A percentile compares a stretch with the other conserved stretches of the same genome.
Conservation (phyloP, 2,329 filamentous ascomycete species). For the Hypoxylon sp. region DNA sequence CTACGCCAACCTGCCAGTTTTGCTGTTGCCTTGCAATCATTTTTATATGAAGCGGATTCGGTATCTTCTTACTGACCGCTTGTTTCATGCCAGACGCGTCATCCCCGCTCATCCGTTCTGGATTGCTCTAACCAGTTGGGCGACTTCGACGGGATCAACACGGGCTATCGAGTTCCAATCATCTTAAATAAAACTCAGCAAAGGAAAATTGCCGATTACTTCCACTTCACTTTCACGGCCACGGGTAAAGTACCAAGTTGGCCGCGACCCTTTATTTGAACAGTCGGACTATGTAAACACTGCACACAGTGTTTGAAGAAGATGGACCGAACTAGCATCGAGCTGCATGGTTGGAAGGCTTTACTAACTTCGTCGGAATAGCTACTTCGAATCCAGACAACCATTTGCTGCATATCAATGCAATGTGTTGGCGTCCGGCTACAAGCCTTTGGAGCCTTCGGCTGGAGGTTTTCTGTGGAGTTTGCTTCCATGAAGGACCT, state of each 20-base stretch:
- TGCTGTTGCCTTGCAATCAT: neutral
- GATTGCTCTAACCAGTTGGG: constrained; percentile 3
- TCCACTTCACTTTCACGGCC: neutral
- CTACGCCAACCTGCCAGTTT: constrained; percentile 3
- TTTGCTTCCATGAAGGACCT: neutral
- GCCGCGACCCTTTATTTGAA: neutral
- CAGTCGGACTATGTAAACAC: neutral
- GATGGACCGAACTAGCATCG: neutral
- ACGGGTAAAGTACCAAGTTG: neutral
- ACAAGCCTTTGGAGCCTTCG: neutral
- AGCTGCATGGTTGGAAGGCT: neutral
- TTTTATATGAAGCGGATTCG: neutral
- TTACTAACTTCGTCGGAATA: neutral
- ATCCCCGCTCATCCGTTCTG: neutral
- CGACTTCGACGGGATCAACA: neutral
- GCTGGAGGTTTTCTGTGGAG: neutral
- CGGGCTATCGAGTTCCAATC: neutral
- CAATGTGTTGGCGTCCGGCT: neutral
- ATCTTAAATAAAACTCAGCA: neutral
- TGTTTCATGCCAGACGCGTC: too few relatives aligned
- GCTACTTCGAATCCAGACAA: neutral
- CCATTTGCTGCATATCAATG: too few relatives aligned
- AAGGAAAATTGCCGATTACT: neutral
- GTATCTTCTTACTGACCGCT: too few relatives aligned
- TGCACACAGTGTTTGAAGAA: neutral